Base-by-base conservation (phyloP, 192 early-diverging fungal genomes). In the Gonapodya sp. region DNA sequence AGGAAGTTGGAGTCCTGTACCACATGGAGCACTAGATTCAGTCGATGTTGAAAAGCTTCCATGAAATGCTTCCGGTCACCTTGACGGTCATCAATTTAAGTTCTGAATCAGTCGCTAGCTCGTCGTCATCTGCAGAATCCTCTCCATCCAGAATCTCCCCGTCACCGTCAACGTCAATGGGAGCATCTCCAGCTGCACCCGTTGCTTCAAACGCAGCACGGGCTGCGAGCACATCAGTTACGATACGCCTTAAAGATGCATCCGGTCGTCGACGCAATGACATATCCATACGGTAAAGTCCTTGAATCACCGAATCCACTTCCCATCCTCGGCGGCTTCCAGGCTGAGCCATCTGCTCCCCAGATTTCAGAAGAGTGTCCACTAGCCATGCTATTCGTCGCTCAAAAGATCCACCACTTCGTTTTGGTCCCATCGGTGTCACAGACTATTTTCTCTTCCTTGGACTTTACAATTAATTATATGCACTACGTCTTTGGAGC, bases 1-100 rank as follows among this genome's bases (percentile, higher is more conserved):
- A 87, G 35, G 36, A 73, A 81, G 36, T 87, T 87, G 8, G 85
- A 82, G 78, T 87, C 83, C 84, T 83, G 75, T 1, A n/a, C 2
- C 31, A n/a, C n/a, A n/a, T n/a, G n/a, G n/a, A n/a, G n/a, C n/a
- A n/a, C n/a, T n/a, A n/a, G n/a, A n/a, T n/a, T n/a, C n/a, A n/a
- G n/a, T n/a, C n/a, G n/a, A n/a, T n/a, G n/a, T n/a, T n/a, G n/a
- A n/a, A n/a, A n/a, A n/a, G n/a, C n/a, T 1, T 75, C 35, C 2
- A 2, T 2, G 1, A 73, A 73, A 73, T 73, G 32, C 32, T 1
- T 0, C 37, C 37, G 0, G 30, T 0, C 8, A 79, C 37, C 8
- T 79, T 64, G 46, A 64, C 46, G 24, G 46, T 64, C 46, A 64
- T 64, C 46, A 64, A 16, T 24, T 24, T 64, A 8, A 64, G 8